Evolutionary conservation across 2,329 filamentous ascomycete genomes (phyloP), one percentile per base, ranked within the genome.

Genomic region (Fusarium camptoceras): DNA sequence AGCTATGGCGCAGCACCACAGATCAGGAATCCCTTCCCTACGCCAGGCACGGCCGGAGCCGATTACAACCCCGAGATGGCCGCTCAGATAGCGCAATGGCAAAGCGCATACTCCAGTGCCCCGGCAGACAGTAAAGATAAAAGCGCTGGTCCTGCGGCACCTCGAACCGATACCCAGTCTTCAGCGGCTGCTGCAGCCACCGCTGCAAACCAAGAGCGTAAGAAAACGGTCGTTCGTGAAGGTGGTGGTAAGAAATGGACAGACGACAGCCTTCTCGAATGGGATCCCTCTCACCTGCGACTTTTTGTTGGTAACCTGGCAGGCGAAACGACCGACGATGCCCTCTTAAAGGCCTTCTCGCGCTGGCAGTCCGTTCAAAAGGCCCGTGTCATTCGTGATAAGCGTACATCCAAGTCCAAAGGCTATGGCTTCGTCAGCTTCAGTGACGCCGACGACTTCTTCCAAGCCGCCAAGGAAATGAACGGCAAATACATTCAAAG

Each of bases 401-500:
- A 98, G 85, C 90, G 94, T 64, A 97, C 95, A 1, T 96, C 92
- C 59, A 99, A 99, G 83, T 97, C 93, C 76, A 97, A 96, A 79
- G 96, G 95, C 0, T 99, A 93, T 78, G 96, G 96, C 5, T 99
- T 99, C 77, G 94, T 99, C 59, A 96, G 93, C 80, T 98, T 99
- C 82, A 92, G 91, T 75, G 93, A 98, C 77, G 93, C 94, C 30
- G 96, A 99, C 79, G 94, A 98, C 77, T 98, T 97, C 79, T 98
- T 99, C 85, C 89, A 93, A 76, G 95, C 96, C 3, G 95, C 94
- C 75, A 94, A 96, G 82, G 95, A 98, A 83, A 98, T 98, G 96
- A 93, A 98, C 76, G 94, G 94, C 74, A 98, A 99, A 83, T 99
- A 99, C 81, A 98, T 99, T 78, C 95, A 97, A 76, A 98, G 94